Evolutionary conservation across 257 asterid species (phyloP), one percentile per base, ranked within the genome.

Genomic region (Coffea canephora): DNA sequence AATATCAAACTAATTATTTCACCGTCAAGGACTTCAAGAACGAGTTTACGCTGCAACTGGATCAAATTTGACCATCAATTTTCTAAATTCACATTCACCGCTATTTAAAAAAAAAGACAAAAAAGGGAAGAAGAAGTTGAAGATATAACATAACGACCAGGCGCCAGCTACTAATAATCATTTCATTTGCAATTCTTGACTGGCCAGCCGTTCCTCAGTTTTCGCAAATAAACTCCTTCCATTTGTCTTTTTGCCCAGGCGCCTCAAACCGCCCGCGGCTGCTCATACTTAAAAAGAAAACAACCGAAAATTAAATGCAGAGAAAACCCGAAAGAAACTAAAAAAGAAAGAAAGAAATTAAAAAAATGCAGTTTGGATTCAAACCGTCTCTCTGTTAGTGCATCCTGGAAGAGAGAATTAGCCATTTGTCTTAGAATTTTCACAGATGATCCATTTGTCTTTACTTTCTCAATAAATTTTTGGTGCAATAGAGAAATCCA

Each of bases 21-120:
- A 14, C 70, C 43, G 70, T 65, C 43, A 27, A n/a, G 39, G 69
- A 64, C 69, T 14, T 64, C 69, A 64, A 65, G 70, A 64, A 65
- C 27, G 43, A 27, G 43, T 65, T 64, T 64, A 64, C 5, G 68
- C 16, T 62, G 68, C 68, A 23, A n/a, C 36, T 12, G 15, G 25
- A 2, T 64, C 18, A 8, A 8, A n/a, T 64, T 64, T 25, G 39
- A n/a, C 69, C 0, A n/a, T 2, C 25, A 11, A 49, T n/a, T 64
- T n/a, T 64, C 3, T 11, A n/a, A n/a, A n/a, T 64, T 64, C 27
- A 25, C 36, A 61, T 31, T 31, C 34, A 31, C 34, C 34, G 34
- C 34, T 31, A 39, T 39, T 23, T 59, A 11, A 59, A 21, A 4
- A 6, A 13, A 27, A 27, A 27, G 27, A 62, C 34, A 3, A n/a